These are phyloP conservation scores for Chaetomium cochliodes DNA, from an alignment of 495 filamentous ascomycete genomes.

Conservation along the genomic window DNA sequence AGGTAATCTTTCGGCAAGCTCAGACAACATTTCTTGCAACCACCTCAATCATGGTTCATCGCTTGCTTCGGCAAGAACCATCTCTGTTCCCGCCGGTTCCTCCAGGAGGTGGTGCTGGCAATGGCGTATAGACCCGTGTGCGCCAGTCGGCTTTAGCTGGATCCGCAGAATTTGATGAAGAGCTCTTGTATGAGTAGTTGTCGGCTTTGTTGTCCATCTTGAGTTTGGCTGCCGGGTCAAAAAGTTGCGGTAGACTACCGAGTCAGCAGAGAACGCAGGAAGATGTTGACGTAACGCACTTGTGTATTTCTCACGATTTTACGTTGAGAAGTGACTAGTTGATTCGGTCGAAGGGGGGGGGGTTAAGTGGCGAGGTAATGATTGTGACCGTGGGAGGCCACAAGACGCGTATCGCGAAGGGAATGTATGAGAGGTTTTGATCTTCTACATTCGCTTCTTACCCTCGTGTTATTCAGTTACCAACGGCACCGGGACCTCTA, in stretches of 20 bases:
- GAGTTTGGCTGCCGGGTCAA: neutral
- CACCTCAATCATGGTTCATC: neutral
- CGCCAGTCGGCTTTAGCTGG: constrained; percentile 5
- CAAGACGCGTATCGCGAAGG: no score
- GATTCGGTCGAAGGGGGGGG: no score
- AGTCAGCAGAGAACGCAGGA: neutral
- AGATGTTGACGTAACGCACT: neutral
- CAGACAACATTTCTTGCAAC: no score
- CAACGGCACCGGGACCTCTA: neutral
- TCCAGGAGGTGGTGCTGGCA: neutral
- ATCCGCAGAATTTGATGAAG: neutral
- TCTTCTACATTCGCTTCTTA: no score
- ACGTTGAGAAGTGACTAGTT: no score
- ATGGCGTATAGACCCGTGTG: constrained; percentile 13
- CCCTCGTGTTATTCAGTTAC: no score
- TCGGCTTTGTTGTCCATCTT: constrained; percentile 18
- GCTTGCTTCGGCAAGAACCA: neutral
- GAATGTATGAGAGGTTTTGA: no score
- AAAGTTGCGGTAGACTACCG: neutral
- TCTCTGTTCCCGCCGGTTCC: neutral
- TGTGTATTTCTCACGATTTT: neutral
- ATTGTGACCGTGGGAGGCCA: no score
- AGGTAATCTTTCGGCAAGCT: no score
- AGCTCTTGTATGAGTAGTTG: constrained; percentile 8
- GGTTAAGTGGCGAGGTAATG: no score